These are phyloP conservation scores for Amaranthus tricolor DNA, from an alignment of 179 eudicot species.

Conservation along the genomic window DNA sequence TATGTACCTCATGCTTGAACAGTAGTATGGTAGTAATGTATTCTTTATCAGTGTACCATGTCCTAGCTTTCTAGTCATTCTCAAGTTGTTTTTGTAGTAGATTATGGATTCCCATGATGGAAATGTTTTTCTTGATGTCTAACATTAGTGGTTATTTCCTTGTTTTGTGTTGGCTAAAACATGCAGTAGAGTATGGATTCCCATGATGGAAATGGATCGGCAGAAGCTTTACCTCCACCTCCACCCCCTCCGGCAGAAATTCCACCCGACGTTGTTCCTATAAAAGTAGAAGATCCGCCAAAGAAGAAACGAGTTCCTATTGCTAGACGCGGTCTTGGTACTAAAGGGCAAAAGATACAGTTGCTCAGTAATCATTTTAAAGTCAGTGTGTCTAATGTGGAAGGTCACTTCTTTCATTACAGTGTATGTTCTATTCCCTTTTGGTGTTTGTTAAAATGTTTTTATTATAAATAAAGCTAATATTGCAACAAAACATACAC, in stretches of 20 bases:
- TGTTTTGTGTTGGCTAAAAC: background rate
- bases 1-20: background rate
- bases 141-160: background rate
- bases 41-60: background rate
- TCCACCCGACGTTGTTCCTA: conserved; percentile 66
- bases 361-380: conserved; percentile 79
- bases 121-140: background rate
- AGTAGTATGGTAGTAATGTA: background rate
- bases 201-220: conserved; percentile 44
- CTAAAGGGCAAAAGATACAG: conserved; percentile 63
- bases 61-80: background rate
- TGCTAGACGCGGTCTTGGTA: conserved; percentile 62
- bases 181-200: conserved; percentile 25
- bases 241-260: conserved; percentile 91
- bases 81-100: background rate
- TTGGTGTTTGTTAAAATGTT: background rate
- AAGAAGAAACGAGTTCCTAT: conserved; percentile 74
- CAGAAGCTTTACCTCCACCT: conserved; percentile 75
- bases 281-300: conserved; percentile 45
- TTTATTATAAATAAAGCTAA: background rate
- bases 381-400: conserved; percentile 63
- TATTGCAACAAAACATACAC: background rate
- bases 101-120: background rate
- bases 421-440: conserved; percentile 49
- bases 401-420: conserved; percentile 83